Conservation (phyloP, 352 stramenopile genomes). For the Paralagenidium karlingii region DNA sequence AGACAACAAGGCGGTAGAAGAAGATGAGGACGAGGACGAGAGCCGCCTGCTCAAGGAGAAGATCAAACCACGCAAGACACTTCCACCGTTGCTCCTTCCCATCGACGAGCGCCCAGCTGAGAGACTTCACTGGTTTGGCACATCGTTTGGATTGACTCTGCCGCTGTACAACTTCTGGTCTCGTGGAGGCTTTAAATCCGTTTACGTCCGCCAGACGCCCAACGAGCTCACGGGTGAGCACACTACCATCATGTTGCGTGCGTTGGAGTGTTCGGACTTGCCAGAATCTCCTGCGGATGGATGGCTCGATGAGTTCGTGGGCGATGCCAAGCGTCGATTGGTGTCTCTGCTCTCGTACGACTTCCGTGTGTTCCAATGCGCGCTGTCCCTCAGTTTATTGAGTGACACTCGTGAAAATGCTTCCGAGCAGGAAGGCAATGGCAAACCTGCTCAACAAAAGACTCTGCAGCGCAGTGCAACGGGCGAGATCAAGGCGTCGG, state of each 20-base stretch:
- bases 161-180: constrained; percentile 97
- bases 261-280: constrained; percentile 63
- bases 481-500: constrained; percentile 64
- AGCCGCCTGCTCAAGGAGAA: constrained; percentile 69
- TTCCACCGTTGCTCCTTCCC: constrained; percentile 94
- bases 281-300: constrained; percentile 61
- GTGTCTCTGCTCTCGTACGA: constrained; percentile 89
- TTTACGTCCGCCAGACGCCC: constrained; percentile 98
- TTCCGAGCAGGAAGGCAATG: constrained; percentile 7
- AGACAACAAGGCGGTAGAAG: constrained; percentile 20
- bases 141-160: constrained; percentile 96
- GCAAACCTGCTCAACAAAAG: constrained; percentile 6
- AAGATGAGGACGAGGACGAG: constrained; percentile 35
- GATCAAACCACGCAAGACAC: constrained; percentile 91
- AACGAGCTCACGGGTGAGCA: constrained; percentile 99
- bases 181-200: constrained; percentile 86
- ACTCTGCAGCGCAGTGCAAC: constrained; percentile 44
- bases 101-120: constrained; percentile 91
- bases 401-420: constrained; percentile 33
- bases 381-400: constrained; percentile 87
- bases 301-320: constrained; percentile 92
- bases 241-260: constrained; percentile 88
- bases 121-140: constrained; percentile 96
- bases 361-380: constrained; percentile 86
- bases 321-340: constrained; percentile 90